These are phyloP conservation scores for Tolypocladium endophyticum DNA, from an alignment of 2,329 filamentous ascomycete genomes.

Conservation along the genomic window DNA sequence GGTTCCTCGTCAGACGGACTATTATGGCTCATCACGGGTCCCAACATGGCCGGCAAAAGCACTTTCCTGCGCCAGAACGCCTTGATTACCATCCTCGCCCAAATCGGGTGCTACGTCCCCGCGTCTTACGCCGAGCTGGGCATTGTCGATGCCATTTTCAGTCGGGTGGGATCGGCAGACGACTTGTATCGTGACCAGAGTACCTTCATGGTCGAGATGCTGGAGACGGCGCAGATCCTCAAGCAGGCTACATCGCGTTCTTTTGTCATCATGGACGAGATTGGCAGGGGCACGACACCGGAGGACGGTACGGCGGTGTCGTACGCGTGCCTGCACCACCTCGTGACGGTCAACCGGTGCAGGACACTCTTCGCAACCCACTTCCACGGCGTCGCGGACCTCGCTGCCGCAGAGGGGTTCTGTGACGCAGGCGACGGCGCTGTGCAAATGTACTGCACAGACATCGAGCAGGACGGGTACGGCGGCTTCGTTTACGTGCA, in stretches of 20 bases:
- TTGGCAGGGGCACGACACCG: slow-evolving; percentile 87
- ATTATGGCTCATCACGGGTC: slow-evolving; percentile 62
- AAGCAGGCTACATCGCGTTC: slow-evolving; percentile 72
- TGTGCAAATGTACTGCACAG: slow-evolving; percentile 77
- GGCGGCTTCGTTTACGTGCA: slow-evolving; percentile 81
- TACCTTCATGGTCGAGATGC: slow-evolving; percentile 99
- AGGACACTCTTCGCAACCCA: slow-evolving; percentile 89
- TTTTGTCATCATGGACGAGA: slow-evolving; percentile 98
- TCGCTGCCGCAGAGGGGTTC: slow-evolving; percentile 48
- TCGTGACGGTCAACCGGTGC: slow-evolving; percentile 67
- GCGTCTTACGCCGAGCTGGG: slow-evolving; percentile 78
- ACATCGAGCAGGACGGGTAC: slow-evolving; percentile 63
- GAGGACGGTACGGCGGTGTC: slow-evolving; percentile 86
- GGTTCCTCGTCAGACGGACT: slow-evolving; percentile 54
- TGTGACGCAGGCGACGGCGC: slow-evolving; percentile 20
- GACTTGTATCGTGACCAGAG: slow-evolving; percentile 92
- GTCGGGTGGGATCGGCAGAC: slow-evolving; percentile 85
- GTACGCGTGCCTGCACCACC: slow-evolving; percentile 77
- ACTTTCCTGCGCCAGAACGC: slow-evolving; percentile 95
- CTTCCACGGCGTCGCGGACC: slow-evolving; percentile 76
- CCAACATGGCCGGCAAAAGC: slow-evolving; percentile 98
- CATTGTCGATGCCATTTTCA: slow-evolving; percentile 92
- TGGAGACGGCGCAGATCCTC: slow-evolving; percentile 87
- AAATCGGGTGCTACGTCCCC: slow-evolving; percentile 87
- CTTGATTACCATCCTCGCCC: slow-evolving; percentile 84